A percentile compares a stretch with the other conserved stretches of the same genome.
These are phyloP conservation scores for Corinectria fuckeliana DNA, from an alignment of 2,329 filamentous ascomycete genomes.

Conservation along the genomic window DNA sequence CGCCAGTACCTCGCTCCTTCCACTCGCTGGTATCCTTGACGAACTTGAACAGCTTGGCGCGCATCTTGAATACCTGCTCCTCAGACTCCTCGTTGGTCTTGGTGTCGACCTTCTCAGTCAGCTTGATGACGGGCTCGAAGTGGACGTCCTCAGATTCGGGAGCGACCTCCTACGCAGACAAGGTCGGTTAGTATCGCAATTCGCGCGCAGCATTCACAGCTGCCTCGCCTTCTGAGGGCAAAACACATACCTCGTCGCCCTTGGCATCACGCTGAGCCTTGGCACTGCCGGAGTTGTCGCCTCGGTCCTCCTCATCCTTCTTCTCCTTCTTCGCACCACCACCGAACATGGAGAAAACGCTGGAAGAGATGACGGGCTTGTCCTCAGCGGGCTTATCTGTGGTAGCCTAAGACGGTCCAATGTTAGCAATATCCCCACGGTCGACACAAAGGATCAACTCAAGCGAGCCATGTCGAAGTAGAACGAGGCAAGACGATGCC, in stretches of 20 bases:
- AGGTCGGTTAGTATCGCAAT: constrained; percentile 12
- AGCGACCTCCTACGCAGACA: constrained; percentile 67
- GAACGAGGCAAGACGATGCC: not conserved
- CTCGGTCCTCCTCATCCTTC: constrained; percentile 80
- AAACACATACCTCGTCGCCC: constrained; percentile 60
- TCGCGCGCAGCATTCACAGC: not conserved
- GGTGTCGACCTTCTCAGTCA: constrained; percentile 95
- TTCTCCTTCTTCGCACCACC: constrained; percentile 97
- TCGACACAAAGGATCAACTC: not conserved
- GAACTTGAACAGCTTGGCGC: constrained; percentile 99
- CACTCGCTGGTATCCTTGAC: constrained; percentile 90
- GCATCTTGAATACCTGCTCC: constrained; percentile 99
- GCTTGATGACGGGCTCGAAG: constrained; percentile 94
- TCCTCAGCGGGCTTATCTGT: constrained; percentile 17
- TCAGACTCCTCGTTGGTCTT: constrained; percentile 99
- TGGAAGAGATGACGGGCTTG: constrained; percentile 61
- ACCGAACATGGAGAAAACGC: constrained; percentile 98
- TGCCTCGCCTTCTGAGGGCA: not conserved
- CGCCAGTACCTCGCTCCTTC: constrained; percentile 98
- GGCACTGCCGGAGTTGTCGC: constrained; percentile 87
- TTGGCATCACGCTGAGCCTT: constrained; percentile 76
- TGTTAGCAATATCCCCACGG: constrained; percentile 3
- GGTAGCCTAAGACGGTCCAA: not conserved
- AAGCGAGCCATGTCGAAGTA: not conserved
- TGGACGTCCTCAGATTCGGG: constrained; percentile 92